Evolutionary conservation across 805 yeast genomes (phyloP).

Genomic region (Candida maris): DNA sequence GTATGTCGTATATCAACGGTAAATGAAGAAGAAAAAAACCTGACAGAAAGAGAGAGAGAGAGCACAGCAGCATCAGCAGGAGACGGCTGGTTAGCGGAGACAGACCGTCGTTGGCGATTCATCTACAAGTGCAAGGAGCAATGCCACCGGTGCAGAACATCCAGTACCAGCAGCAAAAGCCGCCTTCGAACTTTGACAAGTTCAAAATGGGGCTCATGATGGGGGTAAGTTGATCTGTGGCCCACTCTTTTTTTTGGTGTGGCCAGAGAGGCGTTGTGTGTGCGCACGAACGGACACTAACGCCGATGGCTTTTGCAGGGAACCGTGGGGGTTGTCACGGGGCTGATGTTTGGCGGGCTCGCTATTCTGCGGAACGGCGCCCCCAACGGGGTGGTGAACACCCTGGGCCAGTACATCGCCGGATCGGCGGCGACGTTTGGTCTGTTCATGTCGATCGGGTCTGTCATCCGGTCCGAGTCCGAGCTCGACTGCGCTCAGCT

Average conservation of each 20-base stretch:
- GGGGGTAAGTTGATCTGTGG: slow-evolving; percentile 63
- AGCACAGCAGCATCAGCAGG: too few relatives aligned
- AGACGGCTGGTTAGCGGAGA: too few relatives aligned
- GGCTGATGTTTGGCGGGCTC: slow-evolving; percentile 90
- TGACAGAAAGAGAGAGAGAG: too few relatives aligned
- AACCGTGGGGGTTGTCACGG: slow-evolving; percentile 90
- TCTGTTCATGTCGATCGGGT: slow-evolving; percentile 92
- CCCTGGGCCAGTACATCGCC: slow-evolving; percentile 92
- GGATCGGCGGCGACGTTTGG: slow-evolving; percentile 98
- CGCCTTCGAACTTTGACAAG: slow-evolving; percentile 92
- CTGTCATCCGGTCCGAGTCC: slow-evolving; percentile 78
- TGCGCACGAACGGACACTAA: slow-evolving; percentile 12
- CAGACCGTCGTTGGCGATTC: too few relatives aligned
- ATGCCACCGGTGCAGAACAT: slow-evolving; percentile 72
- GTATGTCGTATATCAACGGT: too few relatives aligned
- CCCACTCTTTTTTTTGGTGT: too few relatives aligned
- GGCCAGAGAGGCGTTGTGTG: not conserved
- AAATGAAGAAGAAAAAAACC: too few relatives aligned
- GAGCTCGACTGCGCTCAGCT: slow-evolving; percentile 19
- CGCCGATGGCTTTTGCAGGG: slow-evolving; percentile 30
- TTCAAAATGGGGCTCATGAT: slow-evolving; percentile 97
- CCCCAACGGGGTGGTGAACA: slow-evolving; percentile 96
- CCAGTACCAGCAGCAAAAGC: slow-evolving; percentile 51
- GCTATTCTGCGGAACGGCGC: slow-evolving; percentile 91
- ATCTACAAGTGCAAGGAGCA: not conserved